Base-by-base conservation (phyloP, 805 yeast genomes). In the Saturnispora zaruensis region DNA sequence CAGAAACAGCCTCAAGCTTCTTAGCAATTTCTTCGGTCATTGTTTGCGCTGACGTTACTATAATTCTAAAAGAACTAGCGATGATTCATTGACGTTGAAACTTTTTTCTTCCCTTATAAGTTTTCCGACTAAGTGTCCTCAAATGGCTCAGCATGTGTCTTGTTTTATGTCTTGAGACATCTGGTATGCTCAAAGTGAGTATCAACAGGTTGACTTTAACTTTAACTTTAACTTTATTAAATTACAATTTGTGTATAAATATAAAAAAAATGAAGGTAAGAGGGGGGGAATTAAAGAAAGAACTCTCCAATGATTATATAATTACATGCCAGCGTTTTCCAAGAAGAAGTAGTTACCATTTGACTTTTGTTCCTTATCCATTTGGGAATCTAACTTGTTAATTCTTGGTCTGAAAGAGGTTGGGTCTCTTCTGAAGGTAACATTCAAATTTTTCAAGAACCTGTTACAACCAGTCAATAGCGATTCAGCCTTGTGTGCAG, bases 371-470 rank as follows among this genome's bases (percentile, higher is more conserved):
- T 93, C 98, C 73, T 85, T 93, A 71, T 93, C 99, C 96, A 93
- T 88, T 77, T 93, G 99, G 49, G 98, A 90, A 65, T 87, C 98
- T 65, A 87, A 74, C 73, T 93, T 93, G 76, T 93, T 93, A 69
- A 93, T 93, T 80, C 99, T 87, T 64, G 99, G 99, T 74, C 99
- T 85, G 79, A 80, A 93, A 51, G 96, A 87, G 67, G 82, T 88
- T 62, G 99, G 98, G 73, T 93, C 99, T 76, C 99, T 88, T 82
- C 99, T 87, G 76, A 93, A 93, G 2, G 99, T 93, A 54, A 93
- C 99, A 61, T 91, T 87, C 75, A 93, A 81, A 69, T 89, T 91
- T 82, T 91, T 90, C 76, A 93, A 81, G 81, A 93, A 93, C 66
- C 84, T 76, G 78, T 93, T 93, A 78, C 97, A 91, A 62, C 99